Conservation (phyloP, 2,329 filamentous ascomycete genomes). For the Colletotrichum horii region DNA sequence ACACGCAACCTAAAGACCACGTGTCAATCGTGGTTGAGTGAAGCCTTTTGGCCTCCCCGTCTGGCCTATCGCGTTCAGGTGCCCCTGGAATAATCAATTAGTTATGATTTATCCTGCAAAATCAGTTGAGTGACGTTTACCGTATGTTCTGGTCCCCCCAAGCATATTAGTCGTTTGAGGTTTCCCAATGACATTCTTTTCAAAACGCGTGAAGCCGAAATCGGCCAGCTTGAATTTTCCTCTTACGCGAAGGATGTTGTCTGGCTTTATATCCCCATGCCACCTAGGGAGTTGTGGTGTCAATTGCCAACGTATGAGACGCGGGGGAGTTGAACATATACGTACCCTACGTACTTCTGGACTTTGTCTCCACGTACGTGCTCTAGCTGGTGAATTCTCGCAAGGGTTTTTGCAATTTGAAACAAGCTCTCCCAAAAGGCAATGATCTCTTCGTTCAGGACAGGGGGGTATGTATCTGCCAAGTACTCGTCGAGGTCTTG, state of each 20-base stretch:
- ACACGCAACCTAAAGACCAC: background rate
- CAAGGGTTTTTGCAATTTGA: background rate
- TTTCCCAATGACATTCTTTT: background rate
- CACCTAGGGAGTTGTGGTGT: no score
- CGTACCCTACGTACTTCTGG: background rate
- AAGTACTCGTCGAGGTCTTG: background rate
- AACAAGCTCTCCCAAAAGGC: background rate
- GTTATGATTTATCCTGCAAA: no score
- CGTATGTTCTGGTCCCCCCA: background rate
- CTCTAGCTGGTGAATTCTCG: background rate
- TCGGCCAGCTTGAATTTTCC: background rate
- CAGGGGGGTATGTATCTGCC: background rate
- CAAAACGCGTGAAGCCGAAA: background rate
- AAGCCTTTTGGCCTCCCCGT: background rate
- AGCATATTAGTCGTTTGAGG: background rate
- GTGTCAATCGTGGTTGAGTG: background rate
- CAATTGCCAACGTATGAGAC: no score
- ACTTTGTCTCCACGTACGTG: background rate
- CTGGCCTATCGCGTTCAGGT: background rate
- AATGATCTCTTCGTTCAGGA: background rate
- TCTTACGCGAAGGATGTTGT: background rate
- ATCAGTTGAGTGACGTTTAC: background rate
- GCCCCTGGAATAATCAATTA: no score
- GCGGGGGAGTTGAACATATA: no score
- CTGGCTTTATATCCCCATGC: background rate